Conservation (phyloP, 495 filamentous ascomycete species). For the Trichoderma asperelloides region DNA sequence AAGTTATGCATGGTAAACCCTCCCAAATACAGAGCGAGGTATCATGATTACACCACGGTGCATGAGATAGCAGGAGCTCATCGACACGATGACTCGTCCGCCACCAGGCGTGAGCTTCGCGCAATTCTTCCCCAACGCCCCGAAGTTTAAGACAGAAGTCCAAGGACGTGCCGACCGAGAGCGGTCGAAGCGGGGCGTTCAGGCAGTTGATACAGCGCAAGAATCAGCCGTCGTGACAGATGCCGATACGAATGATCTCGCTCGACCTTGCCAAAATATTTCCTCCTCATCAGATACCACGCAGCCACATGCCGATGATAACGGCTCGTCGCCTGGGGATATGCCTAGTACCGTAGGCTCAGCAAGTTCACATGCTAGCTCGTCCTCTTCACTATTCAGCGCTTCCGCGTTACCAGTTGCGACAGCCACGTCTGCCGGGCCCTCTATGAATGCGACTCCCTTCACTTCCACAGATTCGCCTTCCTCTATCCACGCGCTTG, state of each 20-base stretch:
- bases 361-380: constrained; percentile 56
- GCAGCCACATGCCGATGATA: constrained; percentile 43
- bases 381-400: constrained; percentile 57
- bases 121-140: constrained; percentile 84
- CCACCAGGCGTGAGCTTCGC: constrained; percentile 64
- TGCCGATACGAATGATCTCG: constrained; percentile 1
- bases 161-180: constrained; percentile 49
- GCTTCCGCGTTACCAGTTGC: constrained; percentile 12
- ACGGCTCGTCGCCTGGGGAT: constrained; percentile 50
- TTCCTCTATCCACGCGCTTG: constrained; percentile 39
- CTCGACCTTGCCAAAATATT: constrained; percentile 17
- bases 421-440: background rate
- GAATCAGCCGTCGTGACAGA: background rate
- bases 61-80: constrained; percentile 35
- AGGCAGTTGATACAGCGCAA: constrained; percentile 11
- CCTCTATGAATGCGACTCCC: constrained; percentile 47
- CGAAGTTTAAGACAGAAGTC: constrained; percentile 23
- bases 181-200: constrained; percentile 26
- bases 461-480: constrained; percentile 71
- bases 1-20: constrained; percentile 10
- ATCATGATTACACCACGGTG: constrained; percentile 47
- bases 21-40: constrained; percentile 20
- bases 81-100: constrained; percentile 65
- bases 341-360: constrained; percentile 56
- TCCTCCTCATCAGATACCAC: constrained; percentile 28